phyloP scores from a whole-genome alignment of 768 basidiomycete species.

The Pisolithus albus region DNA sequence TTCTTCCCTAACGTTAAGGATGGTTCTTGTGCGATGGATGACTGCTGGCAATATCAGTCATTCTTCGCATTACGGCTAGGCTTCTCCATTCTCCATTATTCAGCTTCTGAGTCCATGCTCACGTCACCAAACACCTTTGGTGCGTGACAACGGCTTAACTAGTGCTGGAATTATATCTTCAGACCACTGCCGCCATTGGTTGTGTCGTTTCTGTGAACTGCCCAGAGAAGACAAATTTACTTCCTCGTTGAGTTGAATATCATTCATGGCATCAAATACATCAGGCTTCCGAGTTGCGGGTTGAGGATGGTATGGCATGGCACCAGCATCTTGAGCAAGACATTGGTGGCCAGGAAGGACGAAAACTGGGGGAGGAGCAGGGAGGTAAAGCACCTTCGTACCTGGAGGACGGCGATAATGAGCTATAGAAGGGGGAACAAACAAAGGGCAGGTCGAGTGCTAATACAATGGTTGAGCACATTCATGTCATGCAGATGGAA shows the following conservation, averaged over 20 bases:
- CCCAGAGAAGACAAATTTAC: neutral
- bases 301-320: neutral
- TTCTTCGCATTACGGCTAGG: too few species aligned
- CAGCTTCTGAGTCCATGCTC: too few species aligned
- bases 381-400: neutral
- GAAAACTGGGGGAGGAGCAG: neutral
- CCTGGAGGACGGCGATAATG: neutral
- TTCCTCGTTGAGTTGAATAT: too few species aligned
- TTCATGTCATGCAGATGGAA: too few species aligned
- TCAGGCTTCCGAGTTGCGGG: too few species aligned
- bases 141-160: too few species aligned
- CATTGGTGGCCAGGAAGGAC: neutral
- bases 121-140: too few species aligned
- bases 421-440: neutral
- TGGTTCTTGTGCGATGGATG: too few species aligned
- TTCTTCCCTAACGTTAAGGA: too few species aligned
- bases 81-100: too few species aligned
- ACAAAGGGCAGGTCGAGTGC: neutral
- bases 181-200: neutral
- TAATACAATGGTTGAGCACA: too few species aligned
- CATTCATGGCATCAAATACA: neutral
- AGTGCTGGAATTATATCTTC: neutral
- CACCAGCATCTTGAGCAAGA: neutral
- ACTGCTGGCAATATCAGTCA: too few species aligned
- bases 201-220: neutral